These are phyloP conservation scores for Aphanomyces euteiches DNA, from an alignment of 352 stramenopile species.

Conservation along the genomic window DNA sequence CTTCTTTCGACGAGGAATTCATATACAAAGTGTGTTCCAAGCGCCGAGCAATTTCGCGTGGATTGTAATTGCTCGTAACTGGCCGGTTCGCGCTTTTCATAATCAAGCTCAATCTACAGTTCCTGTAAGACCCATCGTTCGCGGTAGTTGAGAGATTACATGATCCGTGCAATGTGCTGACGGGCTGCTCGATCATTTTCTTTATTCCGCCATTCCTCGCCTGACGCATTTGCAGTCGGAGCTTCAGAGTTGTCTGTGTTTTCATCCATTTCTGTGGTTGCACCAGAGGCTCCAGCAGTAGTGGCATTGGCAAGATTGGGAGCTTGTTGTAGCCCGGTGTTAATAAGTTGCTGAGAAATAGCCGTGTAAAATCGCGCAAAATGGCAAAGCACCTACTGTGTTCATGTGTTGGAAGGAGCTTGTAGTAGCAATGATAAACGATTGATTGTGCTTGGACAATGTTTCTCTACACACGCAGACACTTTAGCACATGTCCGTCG, in stretches of 20 bases:
- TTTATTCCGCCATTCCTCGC: constrained; percentile 78
- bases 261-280: constrained; percentile 5
- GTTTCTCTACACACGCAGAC: not conserved
- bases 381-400: constrained; percentile 6
- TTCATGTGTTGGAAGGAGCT: not conserved
- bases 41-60: constrained; percentile 74
- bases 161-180: constrained; percentile 86
- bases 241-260: constrained; percentile 7
- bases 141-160: constrained; percentile 45
- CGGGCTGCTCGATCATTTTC: constrained; percentile 69
- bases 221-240: not conserved
- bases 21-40: constrained; percentile 86
- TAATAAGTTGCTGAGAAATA: constrained; percentile 8
- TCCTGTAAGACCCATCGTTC: not conserved
- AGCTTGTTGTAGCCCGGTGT: not conserved
- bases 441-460: not conserved
- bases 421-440: not conserved
- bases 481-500: too few species aligned
- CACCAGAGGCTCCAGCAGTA: not conserved
- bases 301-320: constrained; percentile 7
- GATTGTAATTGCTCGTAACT: constrained; percentile 86
- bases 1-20: constrained; percentile 71
- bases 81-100: constrained; percentile 87
- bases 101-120: constrained; percentile 74
- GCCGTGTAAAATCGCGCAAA: constrained; percentile 2